Conservation (phyloP, 176 grass and related monocot genomes). For the Puccinellia tenuiflora region DNA sequence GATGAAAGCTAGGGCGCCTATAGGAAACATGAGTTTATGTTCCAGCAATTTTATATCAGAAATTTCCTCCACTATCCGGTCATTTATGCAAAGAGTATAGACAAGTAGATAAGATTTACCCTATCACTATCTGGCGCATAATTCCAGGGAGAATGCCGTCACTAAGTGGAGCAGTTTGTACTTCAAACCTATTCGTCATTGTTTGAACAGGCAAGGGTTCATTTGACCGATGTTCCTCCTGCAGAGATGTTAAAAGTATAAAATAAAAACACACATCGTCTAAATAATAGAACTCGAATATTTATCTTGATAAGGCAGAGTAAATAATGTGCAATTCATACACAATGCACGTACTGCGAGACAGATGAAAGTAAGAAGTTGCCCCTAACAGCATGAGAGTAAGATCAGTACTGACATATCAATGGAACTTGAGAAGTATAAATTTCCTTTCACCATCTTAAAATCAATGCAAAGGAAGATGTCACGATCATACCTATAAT, state of each 20-base stretch:
- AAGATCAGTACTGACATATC: neutral
- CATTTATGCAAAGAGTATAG: neutral
- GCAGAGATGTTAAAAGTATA: neutral
- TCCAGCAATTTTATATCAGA: neutral
- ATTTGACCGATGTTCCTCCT: constrained; percentile 29
- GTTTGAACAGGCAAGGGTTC: neutral
- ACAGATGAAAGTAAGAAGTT: neutral
- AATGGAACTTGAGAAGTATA: neutral
- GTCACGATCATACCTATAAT: neutral
- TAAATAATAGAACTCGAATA: neutral
- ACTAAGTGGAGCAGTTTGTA: constrained; percentile 72
- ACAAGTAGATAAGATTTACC: constrained; percentile 45
- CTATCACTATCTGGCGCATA: constrained; percentile 73
- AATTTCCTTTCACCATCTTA: neutral
- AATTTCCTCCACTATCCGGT: neutral
- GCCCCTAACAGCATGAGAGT: neutral
- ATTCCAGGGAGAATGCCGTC: constrained; percentile 80
- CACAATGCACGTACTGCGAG: neutral
- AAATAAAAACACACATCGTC: neutral
- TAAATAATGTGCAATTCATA: neutral
- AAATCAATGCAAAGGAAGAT: neutral
- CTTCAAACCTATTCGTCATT: constrained; percentile 35
- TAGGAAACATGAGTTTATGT: neutral
- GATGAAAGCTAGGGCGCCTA: neutral
- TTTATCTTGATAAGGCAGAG: neutral